Evolutionary conservation across 2,329 filamentous ascomycete genomes (phyloP), one percentile per base, ranked within the genome.

Genomic region (Chaetomiaceae sp.): DNA sequence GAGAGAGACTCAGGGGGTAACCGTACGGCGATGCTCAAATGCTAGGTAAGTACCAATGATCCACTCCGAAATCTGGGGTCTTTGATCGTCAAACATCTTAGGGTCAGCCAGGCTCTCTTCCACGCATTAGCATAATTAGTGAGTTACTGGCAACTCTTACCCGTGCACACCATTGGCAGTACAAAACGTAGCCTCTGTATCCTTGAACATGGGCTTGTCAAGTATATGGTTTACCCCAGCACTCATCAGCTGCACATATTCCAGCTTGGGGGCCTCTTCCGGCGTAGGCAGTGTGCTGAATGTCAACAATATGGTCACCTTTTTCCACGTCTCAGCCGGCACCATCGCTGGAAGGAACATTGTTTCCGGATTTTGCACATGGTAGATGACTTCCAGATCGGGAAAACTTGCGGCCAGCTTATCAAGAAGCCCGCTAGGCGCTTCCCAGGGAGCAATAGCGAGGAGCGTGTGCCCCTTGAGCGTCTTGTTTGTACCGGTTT

Each of bases 121-220:
- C n/a, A n/a, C n/a, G n/a, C n/a, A n/a, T n/a, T n/a, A n/a, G n/a
- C n/a, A n/a, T n/a, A n/a, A n/a, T n/a, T n/a, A n/a, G n/a, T n/a
- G n/a, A n/a, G n/a, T n/a, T n/a, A n/a, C n/a, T n/a, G n/a, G n/a
- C n/a, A n/a, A n/a, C n/a, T n/a, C 73, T 63, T 56, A 79, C 78
- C 77, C 78, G 36, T 81, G 77, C n/a, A 82, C 75, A 0, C 80
- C 80, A 53, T 79, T 82, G 0, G 78, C 77, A 0, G 78, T 79
- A 40, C 74, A 78, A 55, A 83, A 79, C 0, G 67, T 62, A 7
- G 80, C 66, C 44, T 78, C 68, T 0, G 74, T 78, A 20, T 79
- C 75, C 20, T 65, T 71, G 54, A 78, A 82, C 0, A 81, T 52
- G 1, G 74, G 73, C 11, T 72, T 64, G 2, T 74, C 63, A 8